Evolutionary conservation across 1,139 yeast species (phyloP).

Genomic region (Geotrichum fermentans): DNA sequence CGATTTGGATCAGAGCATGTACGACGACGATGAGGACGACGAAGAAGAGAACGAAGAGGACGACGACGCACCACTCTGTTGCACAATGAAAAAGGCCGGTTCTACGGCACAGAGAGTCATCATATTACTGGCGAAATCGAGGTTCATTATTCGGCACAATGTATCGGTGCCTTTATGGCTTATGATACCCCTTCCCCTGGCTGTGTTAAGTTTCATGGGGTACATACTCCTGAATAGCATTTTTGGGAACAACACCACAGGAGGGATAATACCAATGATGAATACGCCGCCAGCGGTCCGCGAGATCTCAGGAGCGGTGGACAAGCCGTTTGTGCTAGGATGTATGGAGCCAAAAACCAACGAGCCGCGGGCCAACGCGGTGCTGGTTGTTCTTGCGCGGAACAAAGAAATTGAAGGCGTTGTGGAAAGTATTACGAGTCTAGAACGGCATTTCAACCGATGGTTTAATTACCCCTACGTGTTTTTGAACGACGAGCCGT

Average conservation of each 20-base stretch:
- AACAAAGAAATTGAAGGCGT: slow-evolving; percentile 71
- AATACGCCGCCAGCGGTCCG: slow-evolving; percentile 17
- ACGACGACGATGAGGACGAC: background rate
- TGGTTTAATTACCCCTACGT: slow-evolving; percentile 91
- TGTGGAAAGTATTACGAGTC: slow-evolving; percentile 57
- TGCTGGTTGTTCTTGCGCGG: slow-evolving; percentile 76
- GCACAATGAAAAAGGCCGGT: slow-evolving; percentile 2
- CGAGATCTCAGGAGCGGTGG: slow-evolving; percentile 17
- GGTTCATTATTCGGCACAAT: slow-evolving; percentile 16
- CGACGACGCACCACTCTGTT: background rate
- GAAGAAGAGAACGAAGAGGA: slow-evolving; percentile 5
- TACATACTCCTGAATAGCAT: background rate
- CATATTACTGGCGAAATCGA: slow-evolving; percentile 5
- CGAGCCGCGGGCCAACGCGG: slow-evolving; percentile 59
- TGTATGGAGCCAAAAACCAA: slow-evolving; percentile 35
- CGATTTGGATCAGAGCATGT: too few relatives aligned
- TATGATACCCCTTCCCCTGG: slow-evolving; percentile 6
- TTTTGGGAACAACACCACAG: background rate
- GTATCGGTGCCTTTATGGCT: slow-evolving; percentile 20
- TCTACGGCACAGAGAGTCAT: background rate
- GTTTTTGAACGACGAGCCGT: slow-evolving; percentile 73
- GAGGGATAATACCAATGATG: slow-evolving; percentile 13
- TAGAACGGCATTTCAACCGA: slow-evolving; percentile 83
- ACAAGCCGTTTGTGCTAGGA: slow-evolving; percentile 27
- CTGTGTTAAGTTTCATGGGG: slow-evolving; percentile 1